Conservation (phyloP, 257 asterid genomes). For the Cinchona pubescens region DNA sequence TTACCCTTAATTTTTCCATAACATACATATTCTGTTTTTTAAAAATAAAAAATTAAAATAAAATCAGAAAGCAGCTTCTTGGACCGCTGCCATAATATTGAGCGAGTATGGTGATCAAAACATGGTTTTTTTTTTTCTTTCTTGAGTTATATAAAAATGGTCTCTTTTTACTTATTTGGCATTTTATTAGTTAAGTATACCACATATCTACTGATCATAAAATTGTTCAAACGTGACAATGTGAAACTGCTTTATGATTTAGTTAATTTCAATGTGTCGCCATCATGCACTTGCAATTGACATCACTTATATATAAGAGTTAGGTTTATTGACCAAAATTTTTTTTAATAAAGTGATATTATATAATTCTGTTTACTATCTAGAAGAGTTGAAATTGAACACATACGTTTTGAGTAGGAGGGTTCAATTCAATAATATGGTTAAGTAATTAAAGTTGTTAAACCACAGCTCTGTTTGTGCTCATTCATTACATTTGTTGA, state of each 20-base stretch:
- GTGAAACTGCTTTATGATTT: constrained; percentile 28
- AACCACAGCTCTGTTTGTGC: too few relatives aligned
- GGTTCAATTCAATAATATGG: too few relatives aligned
- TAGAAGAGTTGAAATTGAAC: constrained; percentile 19
- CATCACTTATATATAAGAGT: constrained; percentile 35
- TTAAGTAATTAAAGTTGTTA: too few relatives aligned
- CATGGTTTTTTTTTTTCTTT: constrained; percentile 46
- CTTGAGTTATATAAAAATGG: constrained; percentile 60
- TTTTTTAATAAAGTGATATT: too few relatives aligned
- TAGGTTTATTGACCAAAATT: constrained; percentile 32
- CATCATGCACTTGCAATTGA: constrained; percentile 21
- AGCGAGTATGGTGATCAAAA: constrained; percentile 37
- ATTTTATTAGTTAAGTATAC: constrained; percentile 25
- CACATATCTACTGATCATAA: constrained; percentile 18
- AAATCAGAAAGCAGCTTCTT: background rate
- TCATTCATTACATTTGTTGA: too few relatives aligned
- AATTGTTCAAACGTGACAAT: constrained; percentile 29
- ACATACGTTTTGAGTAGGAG: background rate
- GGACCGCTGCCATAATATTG: background rate
- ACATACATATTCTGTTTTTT: too few relatives aligned
- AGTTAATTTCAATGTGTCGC: constrained; percentile 27
- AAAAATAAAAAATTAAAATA: too few relatives aligned
- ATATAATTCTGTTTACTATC: constrained; percentile 54
- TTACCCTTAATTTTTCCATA: background rate
- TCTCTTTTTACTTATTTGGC: constrained; percentile 31